Conservation (phyloP, 805 yeast genomes). For the Tetrapisispora phaffii region DNA sequence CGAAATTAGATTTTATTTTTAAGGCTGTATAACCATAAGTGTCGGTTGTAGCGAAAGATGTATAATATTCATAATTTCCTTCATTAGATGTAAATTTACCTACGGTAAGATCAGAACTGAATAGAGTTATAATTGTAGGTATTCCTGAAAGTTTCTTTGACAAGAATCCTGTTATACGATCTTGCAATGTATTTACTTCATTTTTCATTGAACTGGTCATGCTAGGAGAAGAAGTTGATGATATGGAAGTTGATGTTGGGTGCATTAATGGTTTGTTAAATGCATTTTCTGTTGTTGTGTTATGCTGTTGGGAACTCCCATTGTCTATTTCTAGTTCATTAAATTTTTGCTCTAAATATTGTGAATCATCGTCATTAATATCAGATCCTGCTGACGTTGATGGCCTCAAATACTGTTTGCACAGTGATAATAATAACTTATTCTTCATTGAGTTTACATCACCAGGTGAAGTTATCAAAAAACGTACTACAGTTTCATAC, state of each 20-base stretch:
- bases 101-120: conserved; percentile 16
- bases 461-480: conserved; percentile 64
- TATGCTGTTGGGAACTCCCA: background rate
- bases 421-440: conserved; percentile 54
- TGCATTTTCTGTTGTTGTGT: background rate
- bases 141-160: conserved; percentile 55
- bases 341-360: background rate
- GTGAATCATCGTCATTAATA: background rate
- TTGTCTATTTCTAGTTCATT: background rate
- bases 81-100: background rate
- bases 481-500: conserved; percentile 55
- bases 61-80: conserved; percentile 7
- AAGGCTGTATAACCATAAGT: conserved; percentile 55
- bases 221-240: background rate
- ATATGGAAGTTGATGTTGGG: background rate
- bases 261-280: background rate
- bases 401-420: conserved; percentile 40
- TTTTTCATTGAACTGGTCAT: conserved; percentile 3
- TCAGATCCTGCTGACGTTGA: conserved; percentile 41
- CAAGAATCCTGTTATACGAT: conserved; percentile 60
- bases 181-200: conserved; percentile 43
- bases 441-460: conserved; percentile 55
- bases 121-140: conserved; percentile 44
- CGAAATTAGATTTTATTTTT: conserved; percentile 44
- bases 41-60: conserved; percentile 43